Conservation (phyloP, 1,139 yeast species). For the Arxiozyma slooffiae region DNA sequence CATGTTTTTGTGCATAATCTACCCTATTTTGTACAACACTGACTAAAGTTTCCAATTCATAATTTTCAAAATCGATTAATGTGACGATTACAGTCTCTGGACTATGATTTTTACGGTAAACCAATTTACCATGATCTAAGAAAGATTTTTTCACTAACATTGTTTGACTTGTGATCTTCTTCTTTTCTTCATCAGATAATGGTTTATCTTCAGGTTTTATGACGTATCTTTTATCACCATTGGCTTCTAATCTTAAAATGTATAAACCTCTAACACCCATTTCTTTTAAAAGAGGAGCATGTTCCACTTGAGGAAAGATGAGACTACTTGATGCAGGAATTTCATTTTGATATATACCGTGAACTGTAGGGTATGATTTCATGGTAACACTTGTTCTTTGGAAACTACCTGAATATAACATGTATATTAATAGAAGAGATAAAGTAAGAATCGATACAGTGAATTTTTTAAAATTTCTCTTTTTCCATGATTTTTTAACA, state of each 20-base stretch:
- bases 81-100: conserved; percentile 77
- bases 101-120: conserved; percentile 37
- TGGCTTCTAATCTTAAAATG: conserved; percentile 35
- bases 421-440: background rate
- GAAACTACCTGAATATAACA: background rate
- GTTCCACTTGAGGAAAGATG: conserved; percentile 61
- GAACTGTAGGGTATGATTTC: conserved; percentile 26
- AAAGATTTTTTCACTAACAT: conserved; percentile 46
- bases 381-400: background rate
- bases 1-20: conserved; percentile 65
- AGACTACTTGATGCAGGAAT: conserved; percentile 42
- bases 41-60: conserved; percentile 50
- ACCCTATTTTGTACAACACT: conserved; percentile 70
- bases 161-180: conserved; percentile 34
- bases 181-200: conserved; percentile 33
- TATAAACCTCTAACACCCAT: conserved; percentile 45
- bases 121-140: conserved; percentile 55
- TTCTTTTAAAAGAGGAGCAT: conserved; percentile 49
- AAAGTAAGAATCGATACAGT: background rate
- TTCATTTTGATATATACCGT: conserved; percentile 36
- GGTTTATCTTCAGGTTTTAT: conserved; percentile 40
- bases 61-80: conserved; percentile 63
- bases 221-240: conserved; percentile 37
- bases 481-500: conserved; percentile 3
- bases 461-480: conserved; percentile 1